These are phyloP conservation scores for Globisporangium radiosum DNA, from an alignment of 352 stramenopile species.

Conservation along the genomic window DNA sequence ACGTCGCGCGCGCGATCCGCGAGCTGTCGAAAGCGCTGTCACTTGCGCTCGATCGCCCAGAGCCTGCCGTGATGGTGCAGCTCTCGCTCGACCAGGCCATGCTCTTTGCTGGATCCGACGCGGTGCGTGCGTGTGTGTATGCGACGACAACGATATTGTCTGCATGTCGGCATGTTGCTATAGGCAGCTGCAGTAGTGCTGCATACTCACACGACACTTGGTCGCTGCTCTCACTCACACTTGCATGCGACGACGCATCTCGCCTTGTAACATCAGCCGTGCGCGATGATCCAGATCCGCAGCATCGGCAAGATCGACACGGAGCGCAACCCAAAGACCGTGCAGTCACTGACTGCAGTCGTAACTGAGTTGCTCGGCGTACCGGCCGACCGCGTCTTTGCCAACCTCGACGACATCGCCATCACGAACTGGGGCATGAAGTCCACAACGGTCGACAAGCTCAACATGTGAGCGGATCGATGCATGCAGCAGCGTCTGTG, in stretches of 20 bases:
- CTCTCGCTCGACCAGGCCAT: slow-evolving; percentile 21
- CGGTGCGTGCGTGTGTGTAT: slow-evolving; percentile 3
- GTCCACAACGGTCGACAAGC: slow-evolving; percentile 9
- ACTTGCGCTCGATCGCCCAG: slow-evolving; percentile 12
- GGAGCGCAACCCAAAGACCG: slow-evolving; percentile 21
- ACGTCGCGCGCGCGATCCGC: slow-evolving; percentile 8
- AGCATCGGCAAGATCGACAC: slow-evolving; percentile 22
- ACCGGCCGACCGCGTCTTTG: slow-evolving; percentile 23
- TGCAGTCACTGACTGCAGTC: slow-evolving; percentile 7
- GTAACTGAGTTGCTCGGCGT: slow-evolving; percentile 18
- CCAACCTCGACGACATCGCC: slow-evolving; percentile 31
- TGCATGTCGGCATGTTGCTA: neutral
- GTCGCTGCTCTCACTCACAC: too few relatives aligned
- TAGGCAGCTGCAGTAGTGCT: too few relatives aligned
- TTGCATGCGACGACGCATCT: neutral
- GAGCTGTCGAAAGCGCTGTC: slow-evolving; percentile 18
- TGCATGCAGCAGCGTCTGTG: too few relatives aligned
- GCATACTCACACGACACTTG: too few relatives aligned
- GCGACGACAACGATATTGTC: neutral
- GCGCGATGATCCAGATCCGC: slow-evolving; percentile 21
- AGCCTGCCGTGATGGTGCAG: slow-evolving; percentile 15
- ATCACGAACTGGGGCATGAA: slow-evolving; percentile 23
- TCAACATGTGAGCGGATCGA: neutral
- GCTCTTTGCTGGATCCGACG: slow-evolving; percentile 17
- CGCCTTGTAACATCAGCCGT: slow-evolving; percentile 5